Evolutionary conservation across 345 rosid genomes (phyloP), one percentile per base, ranked within the genome.

Genomic region (Pelargonium nanum): DNA sequence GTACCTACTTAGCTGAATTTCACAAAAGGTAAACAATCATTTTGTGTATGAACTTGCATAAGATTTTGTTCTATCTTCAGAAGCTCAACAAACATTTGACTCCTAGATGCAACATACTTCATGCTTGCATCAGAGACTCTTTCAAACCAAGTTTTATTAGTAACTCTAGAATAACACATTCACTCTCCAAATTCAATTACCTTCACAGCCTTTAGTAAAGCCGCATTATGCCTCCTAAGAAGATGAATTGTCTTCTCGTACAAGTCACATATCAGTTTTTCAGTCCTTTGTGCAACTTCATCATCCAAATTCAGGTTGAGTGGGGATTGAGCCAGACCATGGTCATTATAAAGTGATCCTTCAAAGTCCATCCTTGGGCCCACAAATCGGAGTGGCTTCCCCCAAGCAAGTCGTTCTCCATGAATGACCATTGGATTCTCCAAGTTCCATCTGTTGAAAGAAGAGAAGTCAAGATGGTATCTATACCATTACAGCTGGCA

Each of bases 351-450:
- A 40, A 88, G 97, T 1, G 96, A 84, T 71, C 96, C 94, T 77
- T 91, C 97, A 67, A 91, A 91, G 71, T 91, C 91, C 68, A 91
- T 70, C 25, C 91, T 86, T 22, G 97, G 97, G 52, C 97, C 97
- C 2, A 88, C 86, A 5, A 86, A 88, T 79, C 80, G 75, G 56
- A 67, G 75, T 6, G 75, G 77, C 83, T 86, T 91, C 74, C 80
- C 80, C 94, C 97, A 88, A 19, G 97, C 84, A 56, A 96, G 89
- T 44, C 89, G 96, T 67, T 91, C 96, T 13, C 97, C 97, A 34
- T 83, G 96, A 59, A 91, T 79, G 70, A 91, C 94, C 94, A 91
- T 81, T 40, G 96, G 96, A 61, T 80, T 80, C 84, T 91, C 96
- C 73, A 91, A 66, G 72, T 88, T 91, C 97, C 97, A 91, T 84